These are phyloP conservation scores for Starmerella bombi DNA, from an alignment of 805 yeast genomes.

Conservation along the genomic window DNA sequence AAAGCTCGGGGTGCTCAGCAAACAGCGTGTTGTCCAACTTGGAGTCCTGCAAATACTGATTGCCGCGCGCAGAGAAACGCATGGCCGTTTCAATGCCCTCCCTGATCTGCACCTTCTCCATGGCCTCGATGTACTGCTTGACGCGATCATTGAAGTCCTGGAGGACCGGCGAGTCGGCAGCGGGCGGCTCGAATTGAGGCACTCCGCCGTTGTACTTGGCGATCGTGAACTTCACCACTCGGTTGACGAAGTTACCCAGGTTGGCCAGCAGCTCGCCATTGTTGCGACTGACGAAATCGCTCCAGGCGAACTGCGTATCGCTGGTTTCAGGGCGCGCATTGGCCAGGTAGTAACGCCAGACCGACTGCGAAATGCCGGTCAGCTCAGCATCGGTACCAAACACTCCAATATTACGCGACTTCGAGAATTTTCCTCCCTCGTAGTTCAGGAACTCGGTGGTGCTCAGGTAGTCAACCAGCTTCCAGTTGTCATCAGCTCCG, in stretches of 20 bases:
- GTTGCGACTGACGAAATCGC: constrained; percentile 84
- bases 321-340: constrained; percentile 88
- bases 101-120: constrained; percentile 65
- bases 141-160: constrained; percentile 53
- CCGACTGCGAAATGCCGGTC: constrained; percentile 79
- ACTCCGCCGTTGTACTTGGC: constrained; percentile 88
- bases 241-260: constrained; percentile 91
- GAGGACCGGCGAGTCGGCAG: constrained; percentile 28
- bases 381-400: constrained; percentile 96
- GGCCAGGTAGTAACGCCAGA: constrained; percentile 94
- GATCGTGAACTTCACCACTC: constrained; percentile 76
- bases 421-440: constrained; percentile 96
- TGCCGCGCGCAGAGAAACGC: constrained; percentile 86
- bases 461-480: constrained; percentile 74
- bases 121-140: constrained; percentile 46
- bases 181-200: constrained; percentile 48
- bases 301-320: constrained; percentile 96
- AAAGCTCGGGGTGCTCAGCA: constrained; percentile 57
- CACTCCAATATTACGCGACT: constrained; percentile 95
- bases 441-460: constrained; percentile 96
- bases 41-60: constrained; percentile 89
- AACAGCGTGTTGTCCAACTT: constrained; percentile 81
- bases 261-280: constrained; percentile 90
- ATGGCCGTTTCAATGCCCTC: constrained; percentile 85
- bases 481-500: constrained; percentile 85